A percentile compares a stretch with the other conserved stretches of the same genome.
These are phyloP conservation scores for Helotiales sp. DNA, from an alignment of 2,329 filamentous ascomycete species.

Conservation along the genomic window DNA sequence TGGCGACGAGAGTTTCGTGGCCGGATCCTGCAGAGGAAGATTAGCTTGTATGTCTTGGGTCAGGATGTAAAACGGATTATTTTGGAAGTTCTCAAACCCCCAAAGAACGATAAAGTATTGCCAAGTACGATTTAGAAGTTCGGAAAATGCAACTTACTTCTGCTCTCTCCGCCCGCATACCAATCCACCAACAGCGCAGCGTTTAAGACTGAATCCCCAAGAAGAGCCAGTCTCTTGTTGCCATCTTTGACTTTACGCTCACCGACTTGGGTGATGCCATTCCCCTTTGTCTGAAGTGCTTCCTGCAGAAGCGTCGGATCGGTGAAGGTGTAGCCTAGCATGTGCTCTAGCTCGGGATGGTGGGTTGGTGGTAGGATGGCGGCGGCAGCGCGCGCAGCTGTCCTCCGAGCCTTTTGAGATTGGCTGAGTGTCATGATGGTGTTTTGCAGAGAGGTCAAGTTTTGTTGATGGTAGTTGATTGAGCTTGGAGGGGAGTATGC, in stretches of 20 bases:
- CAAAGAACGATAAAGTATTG: neutral
- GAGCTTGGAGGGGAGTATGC: neutral
- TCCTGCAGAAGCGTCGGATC: neutral
- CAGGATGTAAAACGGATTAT: neutral
- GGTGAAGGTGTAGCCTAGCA: neutral
- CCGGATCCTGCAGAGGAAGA: neutral
- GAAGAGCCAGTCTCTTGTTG: slow-evolving; percentile 2
- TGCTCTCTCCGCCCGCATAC: neutral
- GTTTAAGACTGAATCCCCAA: neutral
- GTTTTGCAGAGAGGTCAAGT: neutral
- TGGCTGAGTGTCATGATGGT: neutral
- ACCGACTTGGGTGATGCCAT: neutral
- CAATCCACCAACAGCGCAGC: neutral
- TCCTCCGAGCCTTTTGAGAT: neutral
- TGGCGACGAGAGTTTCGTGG: neutral
- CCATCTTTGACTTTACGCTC: neutral
- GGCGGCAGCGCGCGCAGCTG: neutral
- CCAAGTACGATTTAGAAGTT: neutral
- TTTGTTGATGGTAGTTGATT: neutral
- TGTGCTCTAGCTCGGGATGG: neutral
- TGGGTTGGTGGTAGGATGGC: neutral
- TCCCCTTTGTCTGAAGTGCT: neutral
- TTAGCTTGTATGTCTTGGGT: neutral
- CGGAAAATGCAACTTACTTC: neutral
- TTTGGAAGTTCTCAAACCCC: neutral